phyloP scores from a whole-genome alignment of 352 stramenopile genomes.

The Peronospora belbahrii region DNA sequence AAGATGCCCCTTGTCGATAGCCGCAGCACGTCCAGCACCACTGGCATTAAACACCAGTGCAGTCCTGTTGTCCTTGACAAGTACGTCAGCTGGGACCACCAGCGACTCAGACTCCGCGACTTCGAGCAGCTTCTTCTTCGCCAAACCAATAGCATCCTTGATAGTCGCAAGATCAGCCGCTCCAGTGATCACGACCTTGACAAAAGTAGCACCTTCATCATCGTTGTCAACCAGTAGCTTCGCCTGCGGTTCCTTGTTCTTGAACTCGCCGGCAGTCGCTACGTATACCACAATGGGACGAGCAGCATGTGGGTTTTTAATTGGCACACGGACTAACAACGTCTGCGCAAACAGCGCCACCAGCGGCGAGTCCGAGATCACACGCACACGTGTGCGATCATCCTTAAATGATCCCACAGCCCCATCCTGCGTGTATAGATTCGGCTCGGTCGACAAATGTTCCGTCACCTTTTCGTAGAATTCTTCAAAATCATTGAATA shows the following conservation, averaged over 20 bases:
- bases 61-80: constrained; percentile 57
- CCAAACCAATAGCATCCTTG: constrained; percentile 46
- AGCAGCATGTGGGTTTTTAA: constrained; percentile 53
- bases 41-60: constrained; percentile 66
- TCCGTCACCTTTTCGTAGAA: constrained; percentile 67
- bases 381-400: constrained; percentile 61
- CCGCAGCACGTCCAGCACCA: constrained; percentile 41
- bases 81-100: constrained; percentile 44
- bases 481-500: constrained; percentile 59
- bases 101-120: constrained; percentile 44
- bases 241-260: constrained; percentile 46
- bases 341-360: constrained; percentile 65
- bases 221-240: constrained; percentile 59
- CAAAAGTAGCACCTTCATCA: constrained; percentile 50
- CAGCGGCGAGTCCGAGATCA: constrained; percentile 72
- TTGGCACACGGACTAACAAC: constrained; percentile 60
- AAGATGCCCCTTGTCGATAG: constrained; percentile 50
- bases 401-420: constrained; percentile 73
- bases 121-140: constrained; percentile 68
- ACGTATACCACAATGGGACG: constrained; percentile 77
- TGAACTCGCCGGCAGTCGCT: constrained; percentile 52
- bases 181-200: constrained; percentile 67
- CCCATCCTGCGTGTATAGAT: constrained; percentile 67
- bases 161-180: constrained; percentile 44
- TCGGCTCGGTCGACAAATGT: constrained; percentile 48